Evolutionary conservation across 345 rosid species (phyloP), one percentile per base, ranked within the genome.

Genomic region (Kernera saxatilis): DNA sequence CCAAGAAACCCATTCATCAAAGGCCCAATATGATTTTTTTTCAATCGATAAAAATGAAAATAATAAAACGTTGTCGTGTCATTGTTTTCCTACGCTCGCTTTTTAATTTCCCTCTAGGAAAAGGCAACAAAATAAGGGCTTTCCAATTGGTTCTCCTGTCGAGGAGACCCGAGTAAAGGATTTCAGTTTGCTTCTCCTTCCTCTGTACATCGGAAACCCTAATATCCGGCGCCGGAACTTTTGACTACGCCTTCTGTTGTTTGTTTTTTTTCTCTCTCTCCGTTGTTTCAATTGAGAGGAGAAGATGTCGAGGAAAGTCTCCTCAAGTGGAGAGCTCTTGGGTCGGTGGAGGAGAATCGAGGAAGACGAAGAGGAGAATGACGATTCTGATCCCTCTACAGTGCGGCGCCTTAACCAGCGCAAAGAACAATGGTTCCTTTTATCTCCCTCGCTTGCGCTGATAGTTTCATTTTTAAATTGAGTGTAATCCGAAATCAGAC

Each of bases 311-410:
- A 78, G 73, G 62, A 76, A 59, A 61, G 53, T 57, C 43, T 71
- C 64, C 48, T 77, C 84, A 40, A 82, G 81, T 74, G 75, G 65
- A 68, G 87, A 81, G 65, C 77, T 94, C 35, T 74, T 89, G 70
- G 83, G 82, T 49, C 83, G 88, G 67, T 88, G 96, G 99, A 82
- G 88, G 40, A 79, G 66, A 69, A 86, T 94, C 73, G 86, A 94
- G 78, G 94, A 89, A 67, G 93, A 85, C 57, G 97, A 84, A 66
- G 92, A 86, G 37, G 84, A 70, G 18, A 73, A 61, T 60, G 81
- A 80, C 30, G 84, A 82, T 44, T 72, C 63, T 67, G 86, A 81
- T 77, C 87, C 86, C n/a, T 72, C 73, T 0, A 17, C 67, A 22
- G 75, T 63, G 17, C 82, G 54, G 8, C 85, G 85, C 35, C 84